These are phyloP conservation scores for Acacia confusa DNA, from an alignment of 306 rosid genomes.

Conservation along the genomic window DNA sequence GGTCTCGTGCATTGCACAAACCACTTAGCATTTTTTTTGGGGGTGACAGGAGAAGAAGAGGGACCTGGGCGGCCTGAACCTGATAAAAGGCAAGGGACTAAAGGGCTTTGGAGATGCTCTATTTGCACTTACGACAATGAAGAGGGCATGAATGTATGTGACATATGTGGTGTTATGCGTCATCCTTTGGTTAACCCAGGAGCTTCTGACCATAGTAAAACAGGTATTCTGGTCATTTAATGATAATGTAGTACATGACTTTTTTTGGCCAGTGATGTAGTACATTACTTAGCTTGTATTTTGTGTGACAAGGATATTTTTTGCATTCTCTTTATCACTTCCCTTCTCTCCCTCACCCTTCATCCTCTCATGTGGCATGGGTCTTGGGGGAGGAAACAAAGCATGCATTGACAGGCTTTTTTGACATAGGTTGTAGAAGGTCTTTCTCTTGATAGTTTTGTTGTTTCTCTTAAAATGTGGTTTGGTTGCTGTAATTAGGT, in stretches of 20 bases:
- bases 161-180: conserved; percentile 91
- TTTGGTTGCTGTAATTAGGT: not conserved
- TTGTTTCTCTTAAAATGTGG: not conserved
- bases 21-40: conserved; percentile 22
- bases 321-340: not conserved
- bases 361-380: not conserved
- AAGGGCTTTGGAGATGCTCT: conserved; percentile 69
- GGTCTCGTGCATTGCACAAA: conserved; percentile 3
- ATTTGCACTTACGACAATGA: conserved; percentile 93
- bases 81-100: conserved; percentile 48
- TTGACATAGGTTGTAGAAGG: not conserved
- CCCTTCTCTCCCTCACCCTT: not conserved
- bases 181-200: conserved; percentile 38
- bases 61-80: conserved; percentile 5
- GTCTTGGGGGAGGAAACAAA: not conserved
- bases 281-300: conserved; percentile 11
- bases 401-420: not conserved
- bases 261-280: not conserved
- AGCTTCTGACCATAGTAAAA: conserved; percentile 37
- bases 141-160: conserved; percentile 65
- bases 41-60: conserved; percentile 44
- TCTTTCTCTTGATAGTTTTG: not conserved
- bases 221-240: conserved; percentile 58
- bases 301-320: conserved; percentile 32
- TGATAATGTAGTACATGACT: conserved; percentile 6